Evolutionary conservation across 306 rosid genomes (phyloP), one percentile per base, ranked within the genome.

Genomic region (Delonix regia): DNA sequence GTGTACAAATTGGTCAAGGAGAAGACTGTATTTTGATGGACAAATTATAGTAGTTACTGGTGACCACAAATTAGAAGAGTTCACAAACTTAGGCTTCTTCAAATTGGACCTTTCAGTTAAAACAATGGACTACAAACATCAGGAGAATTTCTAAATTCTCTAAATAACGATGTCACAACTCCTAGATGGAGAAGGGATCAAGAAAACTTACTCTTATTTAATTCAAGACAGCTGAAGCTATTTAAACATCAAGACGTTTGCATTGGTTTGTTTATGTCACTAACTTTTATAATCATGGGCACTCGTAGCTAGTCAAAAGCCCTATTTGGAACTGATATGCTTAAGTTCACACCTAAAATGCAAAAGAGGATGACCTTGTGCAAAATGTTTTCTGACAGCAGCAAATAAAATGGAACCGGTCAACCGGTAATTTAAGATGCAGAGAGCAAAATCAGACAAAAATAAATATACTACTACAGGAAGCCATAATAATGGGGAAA

Each of bases 301-400:
- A 74, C 84, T 47, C 36, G 57, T 36, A 67, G 72, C 24, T 4
- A 44, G 66, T 25, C 16, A 12, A 65, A 44, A 76, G 48, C 63
- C 56, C 79, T 55, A 25, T 64, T 11, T 42, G 79, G 38, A 74
- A 27, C 5, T 14, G 1, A 74, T 57, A 39, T 15, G 57, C 69
- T 57, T 59, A 44, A 19, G 41, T 39, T 57, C 11, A 21, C 28
- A 18, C 55, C 30, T 8, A 56, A 13, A 57, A 41, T 16, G 39
- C 38, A 33, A 25, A 53, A 60, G 36, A 71, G 15, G 57, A 69
- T n/a, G 11, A 64, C n/a, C 47, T 13, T 21, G 56, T 71, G 21
- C 18, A n/a, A 82, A 49, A 41, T 62, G 49, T 42, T 39, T 21
- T 49, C 61, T 14, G 22, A 69, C 73, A 69, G 57, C 48, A 57